phyloP scores from a whole-genome alignment of 306 rosid genomes.

The Ceratonia siliqua region DNA sequence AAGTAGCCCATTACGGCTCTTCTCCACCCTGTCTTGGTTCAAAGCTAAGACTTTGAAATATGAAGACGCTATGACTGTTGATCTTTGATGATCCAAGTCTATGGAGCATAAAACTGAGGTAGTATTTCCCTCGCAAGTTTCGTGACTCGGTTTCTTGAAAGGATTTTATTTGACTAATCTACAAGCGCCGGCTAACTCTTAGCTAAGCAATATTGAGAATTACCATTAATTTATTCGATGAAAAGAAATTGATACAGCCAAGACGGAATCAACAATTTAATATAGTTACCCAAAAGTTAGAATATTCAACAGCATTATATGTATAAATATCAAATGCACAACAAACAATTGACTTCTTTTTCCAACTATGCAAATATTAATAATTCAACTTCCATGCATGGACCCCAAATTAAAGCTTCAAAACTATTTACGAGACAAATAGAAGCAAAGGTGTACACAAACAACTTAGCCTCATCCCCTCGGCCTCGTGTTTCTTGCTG shows the following conservation, averaged over 20 bases:
- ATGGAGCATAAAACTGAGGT: no score
- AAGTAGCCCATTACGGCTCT: no score
- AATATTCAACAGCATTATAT: background rate
- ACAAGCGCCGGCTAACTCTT: conserved; percentile 9
- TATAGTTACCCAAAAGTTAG: no score
- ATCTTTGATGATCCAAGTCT: no score
- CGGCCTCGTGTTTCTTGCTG: background rate
- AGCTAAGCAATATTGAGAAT: conserved; percentile 10
- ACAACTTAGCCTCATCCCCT: background rate
- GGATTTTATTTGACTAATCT: conserved; percentile 16
- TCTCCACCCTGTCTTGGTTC: no score
- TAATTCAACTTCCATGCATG: background rate
- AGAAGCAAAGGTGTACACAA: background rate
- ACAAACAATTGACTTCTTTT: background rate
- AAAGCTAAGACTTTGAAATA: no score
- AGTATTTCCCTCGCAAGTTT: background rate
- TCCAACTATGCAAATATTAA: background rate
- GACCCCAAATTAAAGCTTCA: no score
- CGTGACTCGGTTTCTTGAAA: conserved; percentile 5
- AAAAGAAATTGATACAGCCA: background rate
- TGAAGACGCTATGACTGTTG: no score
- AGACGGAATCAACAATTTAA: no score
- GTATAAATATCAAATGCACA: background rate
- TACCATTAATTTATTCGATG: background rate
- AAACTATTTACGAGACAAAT: background rate